These are phyloP conservation scores for Populus tomentosa DNA, from an alignment of 441 rosid species.

Conservation along the genomic window DNA sequence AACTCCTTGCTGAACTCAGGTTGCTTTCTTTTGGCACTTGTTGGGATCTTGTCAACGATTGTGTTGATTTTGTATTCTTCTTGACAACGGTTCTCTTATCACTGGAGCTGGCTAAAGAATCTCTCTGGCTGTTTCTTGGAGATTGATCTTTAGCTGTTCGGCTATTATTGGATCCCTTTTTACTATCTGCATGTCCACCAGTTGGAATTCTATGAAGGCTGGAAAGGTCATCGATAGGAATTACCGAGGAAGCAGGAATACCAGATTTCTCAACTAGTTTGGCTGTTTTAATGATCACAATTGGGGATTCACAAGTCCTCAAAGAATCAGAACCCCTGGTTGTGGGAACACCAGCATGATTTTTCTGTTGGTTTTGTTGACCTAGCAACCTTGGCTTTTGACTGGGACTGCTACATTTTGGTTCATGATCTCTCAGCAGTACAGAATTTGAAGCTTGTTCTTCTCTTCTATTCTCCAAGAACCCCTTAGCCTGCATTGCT, in stretches of 20 bases:
- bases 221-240: constrained; percentile 50
- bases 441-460: constrained; percentile 46
- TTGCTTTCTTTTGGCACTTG: constrained; percentile 43
- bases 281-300: constrained; percentile 92
- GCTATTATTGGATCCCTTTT: constrained; percentile 31
- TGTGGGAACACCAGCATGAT: constrained; percentile 25
- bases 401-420: constrained; percentile 34
- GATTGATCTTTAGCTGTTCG: constrained; percentile 36
- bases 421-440: constrained; percentile 32
- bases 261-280: constrained; percentile 60
- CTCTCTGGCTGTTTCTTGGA: constrained; percentile 36
- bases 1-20: constrained; percentile 33
- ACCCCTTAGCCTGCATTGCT: constrained; percentile 64
- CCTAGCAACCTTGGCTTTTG: constrained; percentile 34
- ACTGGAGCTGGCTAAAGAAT: constrained; percentile 30
- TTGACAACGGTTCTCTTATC: constrained; percentile 44
- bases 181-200: constrained; percentile 32
- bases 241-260: constrained; percentile 46
- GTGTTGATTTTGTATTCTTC: constrained; percentile 37
- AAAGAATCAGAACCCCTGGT: constrained; percentile 31
- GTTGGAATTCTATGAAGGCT: constrained; percentile 33
- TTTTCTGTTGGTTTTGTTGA: constrained; percentile 26
- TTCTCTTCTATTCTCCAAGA: constrained; percentile 49
- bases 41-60: constrained; percentile 44
- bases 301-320: constrained; percentile 65